Conservation (phyloP, 805 yeast genomes). For the Ogataea degrootiae region DNA sequence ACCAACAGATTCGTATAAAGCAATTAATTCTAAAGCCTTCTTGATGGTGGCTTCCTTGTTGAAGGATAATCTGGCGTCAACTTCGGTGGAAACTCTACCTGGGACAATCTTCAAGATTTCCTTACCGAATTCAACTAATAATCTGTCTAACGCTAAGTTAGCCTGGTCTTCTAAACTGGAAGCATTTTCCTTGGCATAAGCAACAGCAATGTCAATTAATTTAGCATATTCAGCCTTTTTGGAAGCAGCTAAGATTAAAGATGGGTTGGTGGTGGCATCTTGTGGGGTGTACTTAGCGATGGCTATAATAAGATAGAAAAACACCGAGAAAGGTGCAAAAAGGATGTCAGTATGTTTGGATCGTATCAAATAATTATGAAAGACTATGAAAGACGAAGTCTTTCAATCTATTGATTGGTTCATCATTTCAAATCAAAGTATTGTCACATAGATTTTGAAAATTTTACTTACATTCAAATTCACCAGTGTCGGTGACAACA, state of each 20-base stretch:
- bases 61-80: slow-evolving; percentile 96
- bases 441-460: background rate
- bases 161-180: slow-evolving; percentile 63
- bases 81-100: slow-evolving; percentile 99
- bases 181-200: slow-evolving; percentile 69
- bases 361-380: no score
- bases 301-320: slow-evolving; percentile 26
- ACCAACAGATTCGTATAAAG: slow-evolving; percentile 79
- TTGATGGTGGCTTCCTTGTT: slow-evolving; percentile 90
- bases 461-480: slow-evolving; percentile 64
- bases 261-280: slow-evolving; percentile 99
- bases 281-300: slow-evolving; percentile 98
- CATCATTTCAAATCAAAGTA: background rate
- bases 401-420: no score
- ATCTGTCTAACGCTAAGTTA: slow-evolving; percentile 78
- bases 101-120: slow-evolving; percentile 93
- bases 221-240: slow-evolving; percentile 85
- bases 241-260: slow-evolving; percentile 92
- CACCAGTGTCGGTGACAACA: slow-evolving; percentile 99
- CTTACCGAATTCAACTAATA: slow-evolving; percentile 93
- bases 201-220: slow-evolving; percentile 87
- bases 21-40: slow-evolving; percentile 90
- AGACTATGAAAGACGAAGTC: no score
- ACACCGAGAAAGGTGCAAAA: background rate
- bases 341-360: background rate